phyloP scores from a whole-genome alignment of 2,329 filamentous ascomycete species.

The Annulohypoxylon truncatum region DNA sequence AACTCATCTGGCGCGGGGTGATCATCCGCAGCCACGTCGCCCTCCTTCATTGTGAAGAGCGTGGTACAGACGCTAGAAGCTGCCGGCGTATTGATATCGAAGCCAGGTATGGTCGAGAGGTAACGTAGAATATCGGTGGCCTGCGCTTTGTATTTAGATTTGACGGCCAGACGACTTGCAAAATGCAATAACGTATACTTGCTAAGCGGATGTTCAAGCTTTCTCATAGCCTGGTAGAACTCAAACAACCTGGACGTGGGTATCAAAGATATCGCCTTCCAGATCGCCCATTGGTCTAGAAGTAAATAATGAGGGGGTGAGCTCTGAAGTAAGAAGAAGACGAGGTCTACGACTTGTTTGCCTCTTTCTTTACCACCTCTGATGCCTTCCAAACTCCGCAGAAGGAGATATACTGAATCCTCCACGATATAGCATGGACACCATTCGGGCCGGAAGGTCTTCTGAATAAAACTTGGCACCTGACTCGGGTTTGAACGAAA shows the following conservation, averaged over 20 bases:
- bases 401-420: conserved; percentile 46
- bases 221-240: conserved; percentile 39
- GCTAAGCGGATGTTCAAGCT: conserved; percentile 41
- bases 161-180: conserved; percentile 58
- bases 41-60: conserved; percentile 61
- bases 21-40: conserved; percentile 51
- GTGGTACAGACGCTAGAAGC: conserved; percentile 68
- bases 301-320: conserved; percentile 42
- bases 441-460: conserved; percentile 46
- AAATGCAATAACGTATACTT: conserved; percentile 61
- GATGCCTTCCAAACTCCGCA: conserved; percentile 7
- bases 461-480: conserved; percentile 40
- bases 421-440: conserved; percentile 49
- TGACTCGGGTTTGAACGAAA: conserved; percentile 37
- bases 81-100: conserved; percentile 59
- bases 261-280: conserved; percentile 28
- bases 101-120: conserved; percentile 49
- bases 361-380: background rate
- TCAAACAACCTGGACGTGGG: conserved; percentile 25
- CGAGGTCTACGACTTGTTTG: conserved; percentile 33
- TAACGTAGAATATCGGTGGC: conserved; percentile 59
- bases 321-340: conserved; percentile 40
- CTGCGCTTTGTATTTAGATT: conserved; percentile 53
- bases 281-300: conserved; percentile 43
- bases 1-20: conserved; percentile 63